These are phyloP conservation scores for Cardamine resedifolia DNA, from an alignment of 345 rosid genomes.

Conservation along the genomic window DNA sequence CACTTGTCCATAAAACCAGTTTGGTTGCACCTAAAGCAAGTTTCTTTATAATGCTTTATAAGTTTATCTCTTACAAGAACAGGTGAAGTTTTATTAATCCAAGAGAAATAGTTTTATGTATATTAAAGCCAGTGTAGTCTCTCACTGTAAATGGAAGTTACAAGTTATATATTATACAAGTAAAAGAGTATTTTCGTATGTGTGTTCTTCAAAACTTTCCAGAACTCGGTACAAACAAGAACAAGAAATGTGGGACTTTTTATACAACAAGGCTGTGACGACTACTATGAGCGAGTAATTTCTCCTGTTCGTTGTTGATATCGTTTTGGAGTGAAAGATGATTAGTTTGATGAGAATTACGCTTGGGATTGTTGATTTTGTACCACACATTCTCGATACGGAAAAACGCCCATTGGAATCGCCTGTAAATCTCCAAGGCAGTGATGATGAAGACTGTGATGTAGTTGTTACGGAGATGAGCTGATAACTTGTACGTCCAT, in stretches of 20 bases:
- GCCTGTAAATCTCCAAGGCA: constrained; percentile 76
- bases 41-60: not conserved
- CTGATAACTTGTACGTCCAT: constrained; percentile 96
- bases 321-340: constrained; percentile 30
- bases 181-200: not conserved
- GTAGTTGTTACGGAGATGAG: constrained; percentile 94
- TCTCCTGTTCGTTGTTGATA: constrained; percentile 51
- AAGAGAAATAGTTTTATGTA: constrained; percentile 12
- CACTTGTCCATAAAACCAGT: constrained; percentile 23
- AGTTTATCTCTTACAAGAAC: not conserved
- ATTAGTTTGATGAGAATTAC: constrained; percentile 42
- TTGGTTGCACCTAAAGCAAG: constrained; percentile 35
- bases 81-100: not conserved
- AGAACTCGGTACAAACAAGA: constrained; percentile 5
- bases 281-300: constrained; percentile 50
- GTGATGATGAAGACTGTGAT: constrained; percentile 73
- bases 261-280: constrained; percentile 55
- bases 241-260: not conserved
- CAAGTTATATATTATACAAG: constrained; percentile 16
- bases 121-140: constrained; percentile 17
- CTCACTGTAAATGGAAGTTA: constrained; percentile 10
- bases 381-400: constrained; percentile 93
- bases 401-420: constrained; percentile 96
- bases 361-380: constrained; percentile 61
- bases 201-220: constrained; percentile 25